Evolutionary conservation across 2,329 filamentous ascomycete genomes (phyloP).

Genomic region (Aspergillus sp.): DNA sequence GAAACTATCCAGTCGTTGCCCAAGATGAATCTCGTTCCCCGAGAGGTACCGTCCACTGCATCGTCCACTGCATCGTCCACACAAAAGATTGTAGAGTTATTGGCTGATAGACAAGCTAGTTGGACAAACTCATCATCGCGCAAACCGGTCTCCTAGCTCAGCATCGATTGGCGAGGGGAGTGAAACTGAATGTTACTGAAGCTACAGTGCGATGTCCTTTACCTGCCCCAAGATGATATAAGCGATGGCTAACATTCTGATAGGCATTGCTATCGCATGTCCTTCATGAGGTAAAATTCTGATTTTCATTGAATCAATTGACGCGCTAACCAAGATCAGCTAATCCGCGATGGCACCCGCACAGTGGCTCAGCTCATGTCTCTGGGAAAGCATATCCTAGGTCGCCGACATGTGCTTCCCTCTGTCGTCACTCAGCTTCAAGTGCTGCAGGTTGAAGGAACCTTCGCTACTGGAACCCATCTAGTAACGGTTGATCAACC

Average conservation of each 20-base stretch:
- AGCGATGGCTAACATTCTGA: neutral
- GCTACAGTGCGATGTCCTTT: slow-evolving; percentile 52
- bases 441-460: slow-evolving; percentile 84
- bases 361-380: slow-evolving; percentile 83
- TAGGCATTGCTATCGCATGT: slow-evolving; percentile 61
- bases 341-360: slow-evolving; percentile 88
- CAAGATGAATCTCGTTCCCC: neutral
- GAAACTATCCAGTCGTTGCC: neutral
- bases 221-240: neutral
- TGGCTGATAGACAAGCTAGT: slow-evolving; percentile 42
- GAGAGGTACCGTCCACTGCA: neutral
- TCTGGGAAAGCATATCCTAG: slow-evolving; percentile 78
- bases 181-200: slow-evolving; percentile 79
- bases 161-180: slow-evolving; percentile 70
- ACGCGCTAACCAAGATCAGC: slow-evolving; percentile 33
- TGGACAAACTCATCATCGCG: slow-evolving; percentile 87
- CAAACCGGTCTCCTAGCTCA: slow-evolving; percentile 79
- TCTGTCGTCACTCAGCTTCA: slow-evolving; percentile 66
- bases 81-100: neutral
- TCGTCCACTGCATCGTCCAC: neutral
- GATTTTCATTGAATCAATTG: neutral
- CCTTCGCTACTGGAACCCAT: slow-evolving; percentile 79
- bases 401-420: slow-evolving; percentile 77
- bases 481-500: slow-evolving; percentile 86
- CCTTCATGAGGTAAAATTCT: slow-evolving; percentile 64